Conservation (phyloP, 2,329 filamentous ascomycete species). For the Aspergillus aculeatus region DNA sequence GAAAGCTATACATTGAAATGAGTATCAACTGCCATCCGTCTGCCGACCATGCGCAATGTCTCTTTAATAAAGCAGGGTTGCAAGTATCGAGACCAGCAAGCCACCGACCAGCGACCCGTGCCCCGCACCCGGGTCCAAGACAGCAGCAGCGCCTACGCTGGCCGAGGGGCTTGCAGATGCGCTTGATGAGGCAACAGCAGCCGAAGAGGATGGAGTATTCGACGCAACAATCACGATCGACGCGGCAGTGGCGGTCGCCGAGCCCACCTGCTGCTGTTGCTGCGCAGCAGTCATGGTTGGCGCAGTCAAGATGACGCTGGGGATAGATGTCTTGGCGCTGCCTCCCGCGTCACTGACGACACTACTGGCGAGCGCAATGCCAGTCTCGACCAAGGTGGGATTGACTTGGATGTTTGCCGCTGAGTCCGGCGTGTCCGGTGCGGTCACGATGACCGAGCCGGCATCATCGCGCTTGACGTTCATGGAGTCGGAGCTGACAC, state of each 20-base stretch:
- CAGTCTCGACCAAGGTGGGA: conserved; percentile 16
- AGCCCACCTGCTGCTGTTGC: neutral
- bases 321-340: neutral
- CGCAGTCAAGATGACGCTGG: neutral
- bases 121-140: neutral
- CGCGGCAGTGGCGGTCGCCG: neutral
- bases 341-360: neutral
- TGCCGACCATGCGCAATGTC: neutral
- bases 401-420: conserved; percentile 15
- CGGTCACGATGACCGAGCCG: conserved; percentile 3
- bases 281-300: conserved; percentile 1
- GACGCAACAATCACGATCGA: neutral
- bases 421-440: conserved; percentile 18
- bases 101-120: neutral
- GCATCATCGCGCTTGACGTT: neutral
- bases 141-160: neutral
- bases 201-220: neutral
- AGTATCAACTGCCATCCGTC: neutral
- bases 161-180: neutral
- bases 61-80: neutral
- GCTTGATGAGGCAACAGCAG: neutral
- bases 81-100: neutral
- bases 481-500: conserved; percentile 3
- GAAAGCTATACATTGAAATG: neutral
- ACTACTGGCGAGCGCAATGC: conserved; percentile 9